Evolutionary conservation across 1,284 basidiomycete genomes (phyloP).

Genomic region (Anthracocystis setariae): DNA sequence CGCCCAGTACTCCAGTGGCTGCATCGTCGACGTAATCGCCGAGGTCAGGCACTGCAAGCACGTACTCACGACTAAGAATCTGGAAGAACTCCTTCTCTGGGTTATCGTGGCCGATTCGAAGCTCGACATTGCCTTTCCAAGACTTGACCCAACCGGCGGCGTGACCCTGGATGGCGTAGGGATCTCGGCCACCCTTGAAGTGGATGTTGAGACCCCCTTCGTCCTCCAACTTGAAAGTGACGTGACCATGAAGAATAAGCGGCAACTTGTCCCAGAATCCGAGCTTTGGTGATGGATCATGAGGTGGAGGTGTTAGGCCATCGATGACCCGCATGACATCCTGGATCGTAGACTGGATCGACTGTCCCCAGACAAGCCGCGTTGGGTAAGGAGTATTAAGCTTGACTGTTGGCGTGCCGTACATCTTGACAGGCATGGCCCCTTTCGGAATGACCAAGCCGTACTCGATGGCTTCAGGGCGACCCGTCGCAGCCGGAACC

Average conservation of each 20-base stretch:
- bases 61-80: conserved; percentile 77
- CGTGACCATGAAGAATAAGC: conserved; percentile 80
- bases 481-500: conserved; percentile 66
- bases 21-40: conserved; percentile 70
- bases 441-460: conserved; percentile 84
- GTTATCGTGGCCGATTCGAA: conserved; percentile 81
- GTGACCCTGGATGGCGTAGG: conserved; percentile 77
- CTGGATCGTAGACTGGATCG: conserved; percentile 85
- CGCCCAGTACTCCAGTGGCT: conserved; percentile 68
- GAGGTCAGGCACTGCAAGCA: conserved; percentile 68
- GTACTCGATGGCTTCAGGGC: conserved; percentile 73
- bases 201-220: conserved; percentile 79
- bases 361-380: conserved; percentile 88
- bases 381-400: conserved; percentile 78
- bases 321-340: conserved; percentile 88
- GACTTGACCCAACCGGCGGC: conserved; percentile 90
- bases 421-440: conserved; percentile 93
- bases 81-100: conserved; percentile 83
- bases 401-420: conserved; percentile 75
- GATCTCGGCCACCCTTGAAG: conserved; percentile 78
- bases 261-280: conserved; percentile 92
- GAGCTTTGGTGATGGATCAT: conserved; percentile 84
- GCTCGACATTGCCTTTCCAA: conserved; percentile 81
- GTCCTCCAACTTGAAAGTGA: conserved; percentile 76
- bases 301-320: conserved; percentile 79